phyloP scores from a whole-genome alignment of 345 rosid genomes.

The Brassica carinata region DNA sequence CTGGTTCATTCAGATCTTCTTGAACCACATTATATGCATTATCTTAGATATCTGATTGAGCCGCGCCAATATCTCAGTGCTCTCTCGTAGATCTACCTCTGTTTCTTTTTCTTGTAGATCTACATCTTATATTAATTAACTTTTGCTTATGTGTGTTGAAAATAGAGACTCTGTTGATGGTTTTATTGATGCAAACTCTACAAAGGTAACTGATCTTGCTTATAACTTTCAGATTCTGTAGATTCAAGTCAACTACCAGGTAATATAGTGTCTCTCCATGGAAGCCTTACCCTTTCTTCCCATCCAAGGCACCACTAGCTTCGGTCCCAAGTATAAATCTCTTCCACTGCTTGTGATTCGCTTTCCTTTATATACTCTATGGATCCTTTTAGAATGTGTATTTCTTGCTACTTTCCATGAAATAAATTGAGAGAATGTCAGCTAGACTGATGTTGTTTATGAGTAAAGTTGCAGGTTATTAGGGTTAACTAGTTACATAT shows the following conservation, averaged over 20 bases:
- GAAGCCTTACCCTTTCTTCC: conserved; percentile 28
- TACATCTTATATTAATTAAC: background rate
- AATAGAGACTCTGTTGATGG: conserved; percentile 2
- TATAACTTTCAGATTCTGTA: conserved; percentile 8
- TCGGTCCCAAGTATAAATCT: conserved; percentile 5
- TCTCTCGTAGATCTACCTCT: conserved; percentile 45
- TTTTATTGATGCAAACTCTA: background rate
- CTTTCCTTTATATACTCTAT: background rate
- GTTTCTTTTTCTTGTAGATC: conserved; percentile 20
- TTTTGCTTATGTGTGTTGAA: background rate
- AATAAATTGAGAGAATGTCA: conserved; percentile 10
- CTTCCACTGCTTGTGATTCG: background rate
- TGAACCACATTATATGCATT: background rate
- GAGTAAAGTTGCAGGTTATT: conserved; percentile 15
- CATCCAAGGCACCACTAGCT: conserved; percentile 30
- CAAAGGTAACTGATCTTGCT: background rate
- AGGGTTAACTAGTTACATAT: conserved; percentile 28
- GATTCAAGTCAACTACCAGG: background rate
- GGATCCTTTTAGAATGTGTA: conserved; percentile 15
- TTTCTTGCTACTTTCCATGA: background rate
- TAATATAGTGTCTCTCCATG: background rate
- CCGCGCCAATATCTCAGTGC: conserved; percentile 96
- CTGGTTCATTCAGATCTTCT: conserved; percentile 85
- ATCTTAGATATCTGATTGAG: conserved; percentile 67
- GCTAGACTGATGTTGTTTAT: background rate